These are phyloP conservation scores for Penicillium corylophilum DNA, from an alignment of 2,329 filamentous ascomycete species.

Conservation along the genomic window DNA sequence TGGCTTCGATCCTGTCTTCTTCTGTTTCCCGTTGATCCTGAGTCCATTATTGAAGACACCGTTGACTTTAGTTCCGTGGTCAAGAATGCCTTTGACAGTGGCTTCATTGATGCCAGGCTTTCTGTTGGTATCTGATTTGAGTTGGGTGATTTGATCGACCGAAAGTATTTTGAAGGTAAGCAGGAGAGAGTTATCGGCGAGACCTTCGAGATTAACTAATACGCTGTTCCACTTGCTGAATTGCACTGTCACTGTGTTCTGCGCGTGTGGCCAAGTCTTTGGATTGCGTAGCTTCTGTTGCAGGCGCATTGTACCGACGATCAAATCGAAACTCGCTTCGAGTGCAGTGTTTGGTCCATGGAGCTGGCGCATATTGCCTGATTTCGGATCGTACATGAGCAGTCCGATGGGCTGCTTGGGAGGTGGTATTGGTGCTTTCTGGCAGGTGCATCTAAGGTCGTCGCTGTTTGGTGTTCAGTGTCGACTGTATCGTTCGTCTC, in stretches of 20 bases:
- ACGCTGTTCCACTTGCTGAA: conserved; percentile 19
- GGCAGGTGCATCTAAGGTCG: conserved; percentile 24
- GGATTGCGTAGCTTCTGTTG: conserved; percentile 21
- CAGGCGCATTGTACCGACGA: conserved; percentile 20
- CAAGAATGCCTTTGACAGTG: too few species aligned
- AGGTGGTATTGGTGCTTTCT: conserved; percentile 13
- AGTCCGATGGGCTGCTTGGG: conserved; percentile 15
- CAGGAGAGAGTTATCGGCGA: conserved; percentile 28
- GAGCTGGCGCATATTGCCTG: conserved; percentile 16
- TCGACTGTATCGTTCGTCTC: neutral
- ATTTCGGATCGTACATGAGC: conserved; percentile 12
- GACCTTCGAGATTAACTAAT: conserved; percentile 30
- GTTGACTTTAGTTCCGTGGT: neutral
- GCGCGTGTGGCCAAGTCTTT: neutral
- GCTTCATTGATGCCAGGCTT: neutral
- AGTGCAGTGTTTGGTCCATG: conserved; percentile 21
- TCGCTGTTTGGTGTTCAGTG: conserved; percentile 12
- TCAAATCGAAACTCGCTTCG: conserved; percentile 26
- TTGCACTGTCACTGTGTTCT: conserved; percentile 8
- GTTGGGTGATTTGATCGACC: conserved; percentile 2
- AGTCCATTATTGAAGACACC: neutral
- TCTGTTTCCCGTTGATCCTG: neutral
- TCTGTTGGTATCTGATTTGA: neutral
- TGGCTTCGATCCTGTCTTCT: conserved; percentile 14
- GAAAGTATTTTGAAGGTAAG: conserved; percentile 21